Evolutionary conservation across 2,329 filamentous ascomycete genomes (phyloP), one percentile per base, ranked within the genome.

Genomic region (Coniosporium tulheliwenetii): DNA sequence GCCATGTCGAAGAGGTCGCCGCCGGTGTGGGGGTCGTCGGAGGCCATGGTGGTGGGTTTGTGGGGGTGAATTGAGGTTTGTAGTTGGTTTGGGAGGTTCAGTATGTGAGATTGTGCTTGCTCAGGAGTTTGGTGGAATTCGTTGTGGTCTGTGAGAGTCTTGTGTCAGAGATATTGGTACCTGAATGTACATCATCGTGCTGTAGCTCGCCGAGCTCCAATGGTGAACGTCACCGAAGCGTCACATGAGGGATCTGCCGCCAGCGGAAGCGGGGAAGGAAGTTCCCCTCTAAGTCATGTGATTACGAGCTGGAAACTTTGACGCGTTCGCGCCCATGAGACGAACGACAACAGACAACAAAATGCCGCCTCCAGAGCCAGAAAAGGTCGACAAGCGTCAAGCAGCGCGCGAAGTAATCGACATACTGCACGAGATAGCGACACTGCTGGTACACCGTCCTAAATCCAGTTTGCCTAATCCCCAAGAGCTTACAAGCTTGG

Each of bases 371-470:
- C 39, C 39, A 9, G 10, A 37, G 48, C 62, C 51, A 32, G 47
- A 53, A 39, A 61, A 62, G 57, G 73, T 77, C 47, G 73, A 77
- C 44, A 85, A 85, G 61, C 79, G 83, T 58, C 74, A 75, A 50
- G 82, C 82, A 19, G 84, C 84, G 13, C 79, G 85, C 50, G 81
- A 89, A 54, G 83, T 82, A 39, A 82, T 91, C 46, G 81, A 86
- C 56, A 85, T 89, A 38, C 71, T 86, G 29, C 77, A 85, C 50
- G 84, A 91, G 57, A 89, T 91, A 48, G 81, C 89, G 39, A 91
- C 84, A 35, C 80, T 98, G 41, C 71, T 98, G 48, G 89, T 95
- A 65, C 50, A 75, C 65, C 19, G 10, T 12, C 30, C 16, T 15
- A 13, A 15, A 14, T 30, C 12, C 15, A 8, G 32, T 14, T 30